Base-by-base conservation (phyloP, 176 grass and related monocot genomes). In the Cymbopogon citratus region DNA sequence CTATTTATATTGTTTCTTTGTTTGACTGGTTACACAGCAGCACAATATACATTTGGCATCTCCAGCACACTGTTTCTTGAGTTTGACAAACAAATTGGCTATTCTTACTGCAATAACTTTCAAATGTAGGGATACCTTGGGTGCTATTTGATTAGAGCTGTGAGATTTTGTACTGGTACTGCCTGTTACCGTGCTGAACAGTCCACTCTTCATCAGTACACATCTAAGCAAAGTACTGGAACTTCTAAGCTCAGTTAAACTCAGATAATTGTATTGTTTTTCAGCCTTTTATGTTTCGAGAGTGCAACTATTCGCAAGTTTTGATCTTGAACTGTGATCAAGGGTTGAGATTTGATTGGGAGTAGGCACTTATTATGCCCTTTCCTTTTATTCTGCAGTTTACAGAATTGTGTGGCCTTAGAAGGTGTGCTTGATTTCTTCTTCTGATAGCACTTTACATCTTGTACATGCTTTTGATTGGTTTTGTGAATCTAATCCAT, bases 391-490 rank as follows among this genome's bases (percentile, higher is more conserved):
- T 72, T 65, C 57, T 82, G 15, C 69, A 82, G 78, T 67, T 77
- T 48, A 44, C 13, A 33, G 46, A 41, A 49, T 74, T 78, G 38
- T 69, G 74, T 78, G 72, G 31, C 60, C 48, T 78, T 76, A 86
- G 74, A 41, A 69, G 83, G 83, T 83, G 79, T 78, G 67, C 46
- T 51, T 72, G 83, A 68, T 61, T 45, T 44, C 78, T 85, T 84
- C 39, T 69, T 80, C 44, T 71, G 26, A 14, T 71, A 66, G 12
- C 15, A 6, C 34, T 44, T 60, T 27, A 36, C 28, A 66, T 12
- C 8, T 65, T 72, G 33, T 57, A 14, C 60, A 45, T 72, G 36
- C 35, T 86, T 78, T 66, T 56, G 7, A 23, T 71, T 64, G 66
- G 36, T 85, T 52, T 69, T 66, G 29, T 45, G 43, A 65, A 69